phyloP scores from a whole-genome alignment of 768 basidiomycete species.

The Calocybe cyanea region DNA sequence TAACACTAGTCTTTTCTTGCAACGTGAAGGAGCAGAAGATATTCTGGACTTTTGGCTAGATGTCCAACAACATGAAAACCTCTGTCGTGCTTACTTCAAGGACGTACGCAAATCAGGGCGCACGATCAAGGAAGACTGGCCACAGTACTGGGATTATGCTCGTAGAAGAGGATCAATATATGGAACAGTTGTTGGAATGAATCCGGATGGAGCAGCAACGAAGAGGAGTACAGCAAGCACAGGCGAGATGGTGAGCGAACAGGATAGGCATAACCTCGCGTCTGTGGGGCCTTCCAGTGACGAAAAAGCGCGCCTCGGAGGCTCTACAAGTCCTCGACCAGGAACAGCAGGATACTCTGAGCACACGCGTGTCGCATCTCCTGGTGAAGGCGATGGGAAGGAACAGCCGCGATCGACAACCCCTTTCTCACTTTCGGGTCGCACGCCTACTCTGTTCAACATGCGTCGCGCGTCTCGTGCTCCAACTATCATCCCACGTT shows the following conservation, averaged over 20 bases:
- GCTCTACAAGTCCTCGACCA: slow-evolving; percentile 58
- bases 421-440: slow-evolving; percentile 72
- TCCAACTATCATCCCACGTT: slow-evolving; percentile 91
- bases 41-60: slow-evolving; percentile 98
- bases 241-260: slow-evolving; percentile 64
- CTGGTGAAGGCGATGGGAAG: slow-evolving; percentile 32
- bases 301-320: slow-evolving; percentile 41
- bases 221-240: slow-evolving; percentile 85
- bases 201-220: slow-evolving; percentile 47
- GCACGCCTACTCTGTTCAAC: slow-evolving; percentile 75
- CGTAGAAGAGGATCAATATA: slow-evolving; percentile 90
- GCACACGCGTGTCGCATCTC: slow-evolving; percentile 44
- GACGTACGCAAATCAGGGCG: slow-evolving; percentile 94
- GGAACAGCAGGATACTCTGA: slow-evolving; percentile 41
- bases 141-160: slow-evolving; percentile 96
- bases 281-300: slow-evolving; percentile 33
- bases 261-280: slow-evolving; percentile 65
- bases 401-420: slow-evolving; percentile 65
- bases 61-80: slow-evolving; percentile 98
- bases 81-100: slow-evolving; percentile 98
- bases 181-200: slow-evolving; percentile 80
- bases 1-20: slow-evolving; percentile 77
- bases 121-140: slow-evolving; percentile 96
- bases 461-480: slow-evolving; percentile 79
- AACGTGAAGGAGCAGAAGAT: slow-evolving; percentile 94